phyloP scores from a whole-genome alignment of 768 basidiomycete species.

The Psilocybe subaeruginosa region DNA sequence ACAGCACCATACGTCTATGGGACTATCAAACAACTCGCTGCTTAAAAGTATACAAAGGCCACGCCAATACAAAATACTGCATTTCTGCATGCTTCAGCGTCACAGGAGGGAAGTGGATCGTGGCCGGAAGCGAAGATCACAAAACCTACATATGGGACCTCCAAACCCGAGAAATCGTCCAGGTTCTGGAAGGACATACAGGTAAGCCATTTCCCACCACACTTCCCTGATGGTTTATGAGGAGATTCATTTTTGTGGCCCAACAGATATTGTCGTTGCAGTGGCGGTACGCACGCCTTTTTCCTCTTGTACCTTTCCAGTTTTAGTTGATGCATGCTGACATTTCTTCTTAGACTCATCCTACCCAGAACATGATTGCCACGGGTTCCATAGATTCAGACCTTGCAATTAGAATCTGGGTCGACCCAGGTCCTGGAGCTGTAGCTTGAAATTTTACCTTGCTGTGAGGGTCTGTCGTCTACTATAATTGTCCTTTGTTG shows the following conservation, averaged over 20 bases:
- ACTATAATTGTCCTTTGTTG: slow-evolving; percentile 15
- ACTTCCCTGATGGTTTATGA: not conserved
- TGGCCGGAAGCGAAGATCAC: slow-evolving; percentile 89
- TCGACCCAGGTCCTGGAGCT: slow-evolving; percentile 48
- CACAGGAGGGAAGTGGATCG: slow-evolving; percentile 87
- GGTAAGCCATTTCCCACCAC: slow-evolving; percentile 42
- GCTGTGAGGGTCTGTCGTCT: not conserved
- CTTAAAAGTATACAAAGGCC: slow-evolving; percentile 88
- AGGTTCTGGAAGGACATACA: slow-evolving; percentile 75
- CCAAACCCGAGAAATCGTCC: slow-evolving; percentile 84
- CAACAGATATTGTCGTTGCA: slow-evolving; percentile 74
- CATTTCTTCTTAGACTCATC: slow-evolving; percentile 66
- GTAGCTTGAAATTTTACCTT: slow-evolving; percentile 1
- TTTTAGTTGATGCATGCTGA: slow-evolving; percentile 5
- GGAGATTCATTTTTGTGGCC: slow-evolving; percentile 8
- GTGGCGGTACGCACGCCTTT: slow-evolving; percentile 58
- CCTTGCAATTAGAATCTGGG: slow-evolving; percentile 83
- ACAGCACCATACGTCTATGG: slow-evolving; percentile 93
- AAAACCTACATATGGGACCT: slow-evolving; percentile 92
- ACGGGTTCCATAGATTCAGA: slow-evolving; percentile 88
- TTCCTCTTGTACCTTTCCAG: slow-evolving; percentile 2
- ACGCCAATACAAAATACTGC: slow-evolving; percentile 82
- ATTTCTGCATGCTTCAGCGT: slow-evolving; percentile 85
- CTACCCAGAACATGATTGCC: slow-evolving; percentile 84
- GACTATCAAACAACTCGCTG: slow-evolving; percentile 91